Percentiles rank a stretch among this genome's conserved stretches.
Evolutionary conservation across 345 rosid species (phyloP).

Genomic region (Hypericum perforatum): DNA sequence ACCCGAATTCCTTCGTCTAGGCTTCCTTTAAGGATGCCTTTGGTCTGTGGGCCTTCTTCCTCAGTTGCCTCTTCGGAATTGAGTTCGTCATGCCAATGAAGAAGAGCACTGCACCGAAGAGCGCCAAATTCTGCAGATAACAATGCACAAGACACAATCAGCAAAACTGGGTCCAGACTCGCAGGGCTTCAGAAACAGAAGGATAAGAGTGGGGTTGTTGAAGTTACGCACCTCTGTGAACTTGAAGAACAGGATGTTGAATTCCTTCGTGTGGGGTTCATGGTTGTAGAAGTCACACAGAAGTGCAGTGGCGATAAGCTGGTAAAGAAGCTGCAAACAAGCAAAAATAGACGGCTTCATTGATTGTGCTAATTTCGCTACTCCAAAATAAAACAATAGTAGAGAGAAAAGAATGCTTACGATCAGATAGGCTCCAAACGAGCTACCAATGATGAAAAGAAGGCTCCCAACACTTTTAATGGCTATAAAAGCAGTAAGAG

Average conservation of each 20-base stretch:
- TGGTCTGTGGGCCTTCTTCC: constrained; percentile 46
- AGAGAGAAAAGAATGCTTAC: constrained; percentile 19
- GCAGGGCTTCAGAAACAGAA: no score
- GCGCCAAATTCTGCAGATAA: constrained; percentile 48
- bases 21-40: neutral
- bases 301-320: constrained; percentile 19
- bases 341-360: constrained; percentile 2
- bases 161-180: no score
- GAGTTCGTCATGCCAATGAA: constrained; percentile 80
- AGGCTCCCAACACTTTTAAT: constrained; percentile 62
- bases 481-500: constrained; percentile 42
- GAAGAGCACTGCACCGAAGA: constrained; percentile 61
- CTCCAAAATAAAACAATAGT: neutral
- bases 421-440: constrained; percentile 67
- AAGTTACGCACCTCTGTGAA: constrained; percentile 46
- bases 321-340: constrained; percentile 48
- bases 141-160: no score
- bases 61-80: constrained; percentile 45
- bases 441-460: constrained; percentile 54
- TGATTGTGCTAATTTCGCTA: neutral
- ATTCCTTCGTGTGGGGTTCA: constrained; percentile 45
- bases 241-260: constrained; percentile 34
- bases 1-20: neutral
- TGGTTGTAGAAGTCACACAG: constrained; percentile 60
- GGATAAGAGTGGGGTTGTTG: no score